These are phyloP conservation scores for Alloteropsis semialata DNA, from an alignment of 176 grass and related monocot species.

Conservation along the genomic window DNA sequence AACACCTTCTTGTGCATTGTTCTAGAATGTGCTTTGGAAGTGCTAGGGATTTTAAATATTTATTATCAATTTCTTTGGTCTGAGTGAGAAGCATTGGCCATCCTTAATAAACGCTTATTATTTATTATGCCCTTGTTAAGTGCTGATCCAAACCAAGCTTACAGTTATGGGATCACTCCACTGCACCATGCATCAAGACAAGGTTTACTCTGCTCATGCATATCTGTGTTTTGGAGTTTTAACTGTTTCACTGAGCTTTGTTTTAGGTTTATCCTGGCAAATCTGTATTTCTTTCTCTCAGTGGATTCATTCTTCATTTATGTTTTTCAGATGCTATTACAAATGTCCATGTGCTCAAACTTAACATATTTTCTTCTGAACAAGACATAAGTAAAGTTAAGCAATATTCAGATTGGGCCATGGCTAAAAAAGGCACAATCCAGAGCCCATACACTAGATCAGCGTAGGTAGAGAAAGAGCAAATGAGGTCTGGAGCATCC, in stretches of 20 bases:
- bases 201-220: slow-evolving; percentile 5
- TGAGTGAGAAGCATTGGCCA: too few species aligned
- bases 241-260: background rate
- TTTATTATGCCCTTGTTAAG: too few species aligned
- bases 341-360: too few species aligned
- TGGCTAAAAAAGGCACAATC: background rate
- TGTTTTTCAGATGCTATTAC: background rate
- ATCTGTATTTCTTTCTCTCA: background rate
- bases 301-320: background rate
- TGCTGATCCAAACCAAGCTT: background rate
- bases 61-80: too few species aligned
- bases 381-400: background rate
- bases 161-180: background rate
- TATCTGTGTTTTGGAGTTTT: background rate
- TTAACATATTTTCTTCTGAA: background rate
- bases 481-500: background rate
- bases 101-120: too few species aligned
- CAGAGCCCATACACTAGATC: too few species aligned
- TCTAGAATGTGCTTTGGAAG: too few species aligned
- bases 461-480: background rate
- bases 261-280: background rate
- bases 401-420: background rate
- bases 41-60: too few species aligned
- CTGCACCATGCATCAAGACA: background rate
- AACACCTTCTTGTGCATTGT: too few species aligned